phyloP scores from a whole-genome alignment of 176 grass and related monocot genomes.

The Oryza australiensis region DNA sequence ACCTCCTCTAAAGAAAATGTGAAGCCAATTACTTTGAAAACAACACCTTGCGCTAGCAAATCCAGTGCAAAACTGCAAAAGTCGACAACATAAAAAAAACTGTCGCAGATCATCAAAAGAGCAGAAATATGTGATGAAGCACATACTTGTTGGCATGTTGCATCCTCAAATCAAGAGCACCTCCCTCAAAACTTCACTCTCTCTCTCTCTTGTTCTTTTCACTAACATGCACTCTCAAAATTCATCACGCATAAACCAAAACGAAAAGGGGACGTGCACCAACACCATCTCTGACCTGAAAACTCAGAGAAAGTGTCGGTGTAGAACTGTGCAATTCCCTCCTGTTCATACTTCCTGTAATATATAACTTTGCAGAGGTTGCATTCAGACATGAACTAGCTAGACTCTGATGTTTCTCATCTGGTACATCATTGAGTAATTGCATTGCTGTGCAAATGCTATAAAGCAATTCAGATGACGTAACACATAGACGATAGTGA shows the following conservation, averaged over 20 bases:
- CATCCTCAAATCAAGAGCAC: neutral
- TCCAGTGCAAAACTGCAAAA: neutral
- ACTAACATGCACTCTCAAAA: slow-evolving; percentile 9
- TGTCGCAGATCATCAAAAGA: neutral
- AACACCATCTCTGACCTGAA: slow-evolving; percentile 21
- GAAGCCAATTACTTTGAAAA: neutral
- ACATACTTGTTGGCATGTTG: neutral
- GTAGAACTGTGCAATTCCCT: neutral
- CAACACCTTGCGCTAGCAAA: neutral
- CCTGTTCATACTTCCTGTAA: slow-evolving; percentile 9
- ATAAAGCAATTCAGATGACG: slow-evolving; percentile 8
- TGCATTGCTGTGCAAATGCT: neutral
- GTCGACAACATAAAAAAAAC: slow-evolving; percentile 1
- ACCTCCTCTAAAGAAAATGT: neutral
- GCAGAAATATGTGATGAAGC: neutral
- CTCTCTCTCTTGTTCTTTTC: neutral
- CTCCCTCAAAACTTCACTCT: slow-evolving; percentile 14
- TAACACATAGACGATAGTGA: neutral
- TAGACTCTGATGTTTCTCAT: slow-evolving; percentile 7
- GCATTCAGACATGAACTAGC: slow-evolving; percentile 9
- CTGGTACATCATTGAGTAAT: slow-evolving; percentile 7
- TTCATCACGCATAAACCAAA: slow-evolving; percentile 35
- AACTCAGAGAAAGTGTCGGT: slow-evolving; percentile 7
- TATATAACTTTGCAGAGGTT: neutral
- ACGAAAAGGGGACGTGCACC: slow-evolving; percentile 26